Evolutionary conservation across 257 asterid genomes (phyloP).

Genomic region (Solanum appendiculatum): DNA sequence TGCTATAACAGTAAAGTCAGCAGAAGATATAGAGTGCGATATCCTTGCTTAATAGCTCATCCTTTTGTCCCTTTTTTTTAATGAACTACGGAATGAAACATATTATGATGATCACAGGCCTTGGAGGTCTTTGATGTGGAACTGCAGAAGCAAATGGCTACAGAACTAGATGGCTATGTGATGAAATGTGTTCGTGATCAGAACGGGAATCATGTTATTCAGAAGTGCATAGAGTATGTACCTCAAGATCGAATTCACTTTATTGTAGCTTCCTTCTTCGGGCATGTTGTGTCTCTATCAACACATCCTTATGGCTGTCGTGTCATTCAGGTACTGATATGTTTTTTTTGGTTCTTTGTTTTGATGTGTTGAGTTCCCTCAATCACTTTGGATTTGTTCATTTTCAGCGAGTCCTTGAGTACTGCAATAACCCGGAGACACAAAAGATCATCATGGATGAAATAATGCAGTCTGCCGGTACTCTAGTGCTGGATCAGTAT

Average conservation of each 20-base stretch:
- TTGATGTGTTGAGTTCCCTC: background rate
- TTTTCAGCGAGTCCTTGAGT: conserved; percentile 78
- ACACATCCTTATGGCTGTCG: conserved; percentile 92
- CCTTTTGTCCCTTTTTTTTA: background rate
- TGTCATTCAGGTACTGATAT: conserved; percentile 68
- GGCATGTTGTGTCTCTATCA: conserved; percentile 69
- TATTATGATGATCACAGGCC: conserved; percentile 39
- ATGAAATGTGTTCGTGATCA: conserved; percentile 85
- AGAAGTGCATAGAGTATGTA: conserved; percentile 76
- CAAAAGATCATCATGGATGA: conserved; percentile 60
- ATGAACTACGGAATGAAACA: background rate
- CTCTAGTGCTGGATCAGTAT: conserved; percentile 73
- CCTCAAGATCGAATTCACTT: conserved; percentile 62
- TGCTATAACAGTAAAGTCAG: background rate
- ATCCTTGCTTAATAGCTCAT: background rate
- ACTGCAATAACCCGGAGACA: conserved; percentile 49
- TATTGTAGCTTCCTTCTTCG: conserved; percentile 56
- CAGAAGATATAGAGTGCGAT: background rate
- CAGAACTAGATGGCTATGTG: conserved; percentile 77
- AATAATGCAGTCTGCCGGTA: conserved; percentile 58
- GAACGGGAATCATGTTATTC: conserved; percentile 90
- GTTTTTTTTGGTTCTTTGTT: background rate
- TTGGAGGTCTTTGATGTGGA: conserved; percentile 79
- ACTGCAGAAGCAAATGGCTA: conserved; percentile 57
- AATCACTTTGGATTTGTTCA: background rate